Percentiles rank a stretch among this genome's conserved stretches.
phyloP scores from a whole-genome alignment of 2,329 filamentous ascomycete genomes.

The Dissoconium aciculare region DNA sequence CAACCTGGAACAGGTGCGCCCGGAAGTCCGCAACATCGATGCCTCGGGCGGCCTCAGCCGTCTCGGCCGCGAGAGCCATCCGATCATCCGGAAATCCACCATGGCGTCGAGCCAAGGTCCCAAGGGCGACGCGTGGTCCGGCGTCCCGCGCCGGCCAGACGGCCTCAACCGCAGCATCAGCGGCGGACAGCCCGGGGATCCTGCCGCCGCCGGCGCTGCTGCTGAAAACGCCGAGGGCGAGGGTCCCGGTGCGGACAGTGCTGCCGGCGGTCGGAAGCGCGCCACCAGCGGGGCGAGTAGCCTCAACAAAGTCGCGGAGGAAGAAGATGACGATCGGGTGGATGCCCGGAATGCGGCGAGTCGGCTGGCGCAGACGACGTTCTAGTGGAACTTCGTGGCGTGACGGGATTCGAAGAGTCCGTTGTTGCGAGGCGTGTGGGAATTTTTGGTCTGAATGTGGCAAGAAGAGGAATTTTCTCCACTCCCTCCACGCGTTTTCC shows the following conservation, averaged over 20 bases:
- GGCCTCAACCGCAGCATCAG: conserved; percentile 64
- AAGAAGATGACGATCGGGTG: conserved; percentile 84
- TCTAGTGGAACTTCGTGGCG: too few species aligned
- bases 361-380: conserved; percentile 84
- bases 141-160: conserved; percentile 70
- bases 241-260: conserved; percentile 33
- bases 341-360: conserved; percentile 94
- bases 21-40: conserved; percentile 87
- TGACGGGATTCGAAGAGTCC: too few species aligned
- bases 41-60: conserved; percentile 76
- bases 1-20: conserved; percentile 81
- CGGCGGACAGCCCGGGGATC: conserved; percentile 34
- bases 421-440: too few species aligned
- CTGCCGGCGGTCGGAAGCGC: conserved; percentile 31
- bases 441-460: too few species aligned
- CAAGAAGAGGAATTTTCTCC: too few species aligned
- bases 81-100: conserved; percentile 59
- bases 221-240: conserved; percentile 36
- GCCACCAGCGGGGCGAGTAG: conserved; percentile 36
- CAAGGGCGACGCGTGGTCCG: conserved; percentile 97
- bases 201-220: conserved; percentile 30
- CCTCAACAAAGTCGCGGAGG: conserved; percentile 42
- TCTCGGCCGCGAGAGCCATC: conserved; percentile 77
- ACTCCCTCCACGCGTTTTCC: too few species aligned
- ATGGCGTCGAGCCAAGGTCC: conserved; percentile 82